phyloP scores from a whole-genome alignment of 306 rosid species.

The Pachyrhizus erosus region DNA sequence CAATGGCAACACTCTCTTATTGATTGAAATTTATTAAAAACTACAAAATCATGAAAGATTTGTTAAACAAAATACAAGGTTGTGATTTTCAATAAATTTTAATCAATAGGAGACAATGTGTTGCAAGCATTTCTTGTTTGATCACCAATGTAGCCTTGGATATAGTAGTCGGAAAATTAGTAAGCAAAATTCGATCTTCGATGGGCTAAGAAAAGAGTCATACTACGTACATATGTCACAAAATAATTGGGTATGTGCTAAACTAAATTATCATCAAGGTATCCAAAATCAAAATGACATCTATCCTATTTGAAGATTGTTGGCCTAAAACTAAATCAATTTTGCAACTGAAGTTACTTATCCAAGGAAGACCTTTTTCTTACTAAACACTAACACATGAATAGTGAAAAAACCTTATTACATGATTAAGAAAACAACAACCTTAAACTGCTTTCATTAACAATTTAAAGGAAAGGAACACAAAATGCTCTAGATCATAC shows the following conservation, averaged over 20 bases:
- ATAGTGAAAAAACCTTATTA: slow-evolving; percentile 25
- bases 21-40: background rate
- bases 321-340: background rate
- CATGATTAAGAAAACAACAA: slow-evolving; percentile 3
- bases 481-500: slow-evolving; percentile 47
- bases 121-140: background rate
- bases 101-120: no score
- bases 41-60: no score
- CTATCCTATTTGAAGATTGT: slow-evolving; percentile 18
- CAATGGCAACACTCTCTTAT: background rate
- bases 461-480: slow-evolving; percentile 8
- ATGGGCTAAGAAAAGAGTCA: background rate
- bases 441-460: background rate
- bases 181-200: background rate
- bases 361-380: background rate
- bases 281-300: background rate
- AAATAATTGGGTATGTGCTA: background rate
- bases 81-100: no score
- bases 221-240: background rate
- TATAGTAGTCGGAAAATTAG: slow-evolving; percentile 8
- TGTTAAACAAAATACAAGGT: no score
- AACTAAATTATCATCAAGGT: background rate
- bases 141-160: slow-evolving; percentile 7
- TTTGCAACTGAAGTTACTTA: slow-evolving; percentile 11
- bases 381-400: background rate